Evolutionary conservation across 345 rosid species (phyloP).

Genomic region (Trapa bicornis): DNA sequence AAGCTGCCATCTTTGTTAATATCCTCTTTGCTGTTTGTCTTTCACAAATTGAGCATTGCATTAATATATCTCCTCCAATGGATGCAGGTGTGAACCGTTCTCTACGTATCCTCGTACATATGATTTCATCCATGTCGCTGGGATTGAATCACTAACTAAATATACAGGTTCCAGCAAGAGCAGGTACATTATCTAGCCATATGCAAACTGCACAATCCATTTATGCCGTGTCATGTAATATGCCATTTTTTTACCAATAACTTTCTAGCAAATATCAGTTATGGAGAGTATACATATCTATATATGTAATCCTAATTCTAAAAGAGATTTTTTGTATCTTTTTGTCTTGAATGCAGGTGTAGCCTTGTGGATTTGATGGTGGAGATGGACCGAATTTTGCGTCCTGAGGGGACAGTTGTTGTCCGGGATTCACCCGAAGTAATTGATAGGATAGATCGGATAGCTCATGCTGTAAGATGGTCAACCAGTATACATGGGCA

Average conservation of each 20-base stretch:
- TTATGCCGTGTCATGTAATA: neutral
- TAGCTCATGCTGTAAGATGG: constrained; percentile 78
- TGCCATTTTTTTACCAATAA: neutral
- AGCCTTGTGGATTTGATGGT: constrained; percentile 82
- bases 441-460: constrained; percentile 53
- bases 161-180: constrained; percentile 33
- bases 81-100: constrained; percentile 90
- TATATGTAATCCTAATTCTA: neutral
- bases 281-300: neutral
- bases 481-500: constrained; percentile 41
- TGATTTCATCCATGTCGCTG: constrained; percentile 78
- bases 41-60: neutral
- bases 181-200: constrained; percentile 20
- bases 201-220: neutral
- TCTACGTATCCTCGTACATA: constrained; percentile 96
- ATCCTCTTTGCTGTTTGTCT: neutral
- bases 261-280: neutral
- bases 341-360: constrained; percentile 43
- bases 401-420: constrained; percentile 72
- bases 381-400: constrained; percentile 89
- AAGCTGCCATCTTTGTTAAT: neutral
- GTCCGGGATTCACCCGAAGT: constrained; percentile 83
- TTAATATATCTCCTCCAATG: constrained; percentile 12
- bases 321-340: neutral
- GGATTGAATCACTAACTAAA: constrained; percentile 64